These are phyloP conservation scores for Phytophthora sp. DNA, from an alignment of 352 stramenopile genomes.

Conservation along the genomic window DNA sequence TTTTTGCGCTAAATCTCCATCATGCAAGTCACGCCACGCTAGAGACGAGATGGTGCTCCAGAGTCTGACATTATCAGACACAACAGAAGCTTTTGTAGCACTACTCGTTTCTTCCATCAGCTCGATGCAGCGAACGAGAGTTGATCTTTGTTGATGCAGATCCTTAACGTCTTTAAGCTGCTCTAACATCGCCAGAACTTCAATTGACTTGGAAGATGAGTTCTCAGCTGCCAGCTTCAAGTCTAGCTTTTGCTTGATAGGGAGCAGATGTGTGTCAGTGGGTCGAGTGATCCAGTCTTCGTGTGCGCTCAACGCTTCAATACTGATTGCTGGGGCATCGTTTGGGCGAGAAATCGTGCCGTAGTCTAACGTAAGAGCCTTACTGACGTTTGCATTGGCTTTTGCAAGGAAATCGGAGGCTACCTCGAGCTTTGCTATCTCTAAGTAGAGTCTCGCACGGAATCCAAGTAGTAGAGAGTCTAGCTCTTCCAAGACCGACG, in stretches of 20 bases:
- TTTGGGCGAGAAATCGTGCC: constrained; percentile 20
- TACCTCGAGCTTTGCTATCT: constrained; percentile 90
- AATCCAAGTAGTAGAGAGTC: constrained; percentile 83
- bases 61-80: constrained; percentile 36
- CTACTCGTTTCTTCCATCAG: constrained; percentile 20
- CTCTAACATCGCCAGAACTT: constrained; percentile 69
- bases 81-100: not conserved
- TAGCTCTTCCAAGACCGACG: constrained; percentile 71
- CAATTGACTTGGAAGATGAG: constrained; percentile 36
- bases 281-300: constrained; percentile 33
- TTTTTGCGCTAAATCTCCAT: constrained; percentile 31
- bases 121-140: constrained; percentile 30
- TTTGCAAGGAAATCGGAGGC: constrained; percentile 86
- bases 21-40: constrained; percentile 51
- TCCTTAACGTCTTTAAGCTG: constrained; percentile 78
- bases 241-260: constrained; percentile 65
- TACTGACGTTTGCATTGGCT: constrained; percentile 61
- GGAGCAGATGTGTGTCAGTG: constrained; percentile 74
- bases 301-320: constrained; percentile 25
- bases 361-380: constrained; percentile 76
- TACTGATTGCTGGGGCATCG: constrained; percentile 20
- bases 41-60: constrained; percentile 55
- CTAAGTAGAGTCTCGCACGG: constrained; percentile 80
- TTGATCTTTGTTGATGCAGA: constrained; percentile 25
- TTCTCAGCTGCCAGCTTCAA: constrained; percentile 69